Evolutionary conservation across 257 asterid genomes (phyloP).

Genomic region (Cruciata laevipes): DNA sequence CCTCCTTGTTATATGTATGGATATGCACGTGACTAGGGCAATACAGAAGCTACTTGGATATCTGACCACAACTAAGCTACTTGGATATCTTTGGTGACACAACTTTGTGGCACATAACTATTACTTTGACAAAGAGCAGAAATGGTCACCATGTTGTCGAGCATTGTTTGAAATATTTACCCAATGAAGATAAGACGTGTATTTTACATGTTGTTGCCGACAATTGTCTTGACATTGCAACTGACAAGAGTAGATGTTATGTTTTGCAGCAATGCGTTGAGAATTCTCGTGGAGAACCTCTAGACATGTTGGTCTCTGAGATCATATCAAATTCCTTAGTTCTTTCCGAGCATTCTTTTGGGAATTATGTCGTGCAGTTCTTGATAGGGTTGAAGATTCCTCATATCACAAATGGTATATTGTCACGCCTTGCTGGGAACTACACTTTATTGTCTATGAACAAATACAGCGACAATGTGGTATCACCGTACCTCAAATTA

Average conservation of each 20-base stretch:
- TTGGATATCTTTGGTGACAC: slow-evolving; percentile 21
- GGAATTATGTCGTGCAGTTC: slow-evolving; percentile 61
- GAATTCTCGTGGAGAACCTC: slow-evolving; percentile 26
- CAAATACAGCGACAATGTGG: slow-evolving; percentile 62
- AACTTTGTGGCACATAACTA: slow-evolving; percentile 26
- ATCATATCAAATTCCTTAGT: slow-evolving; percentile 30
- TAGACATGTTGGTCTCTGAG: slow-evolving; percentile 34
- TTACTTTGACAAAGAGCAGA: slow-evolving; percentile 28
- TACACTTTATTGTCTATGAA: slow-evolving; percentile 37
- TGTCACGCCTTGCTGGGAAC: slow-evolving; percentile 30
- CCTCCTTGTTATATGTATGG: slow-evolving; percentile 32
- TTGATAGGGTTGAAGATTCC: slow-evolving; percentile 22
- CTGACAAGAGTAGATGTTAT: slow-evolving; percentile 57
- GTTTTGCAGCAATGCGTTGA: slow-evolving; percentile 46
- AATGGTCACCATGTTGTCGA: slow-evolving; percentile 58
- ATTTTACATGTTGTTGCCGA: slow-evolving; percentile 43
- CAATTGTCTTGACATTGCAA: slow-evolving; percentile 48
- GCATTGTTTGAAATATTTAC: slow-evolving; percentile 29
- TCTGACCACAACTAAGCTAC: slow-evolving; percentile 27
- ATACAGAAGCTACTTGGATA: slow-evolving; percentile 42
- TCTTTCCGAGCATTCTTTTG: slow-evolving; percentile 40
- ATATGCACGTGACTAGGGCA: slow-evolving; percentile 45
- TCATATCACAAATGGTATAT: slow-evolving; percentile 15
- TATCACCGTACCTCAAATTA: no score
- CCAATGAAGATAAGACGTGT: slow-evolving; percentile 40